Percentiles rank a stretch among this genome's conserved stretches.
Evolutionary conservation across 208 protist genomes (phyloP).

Genomic region (Trypanosoma brucei): DNA sequence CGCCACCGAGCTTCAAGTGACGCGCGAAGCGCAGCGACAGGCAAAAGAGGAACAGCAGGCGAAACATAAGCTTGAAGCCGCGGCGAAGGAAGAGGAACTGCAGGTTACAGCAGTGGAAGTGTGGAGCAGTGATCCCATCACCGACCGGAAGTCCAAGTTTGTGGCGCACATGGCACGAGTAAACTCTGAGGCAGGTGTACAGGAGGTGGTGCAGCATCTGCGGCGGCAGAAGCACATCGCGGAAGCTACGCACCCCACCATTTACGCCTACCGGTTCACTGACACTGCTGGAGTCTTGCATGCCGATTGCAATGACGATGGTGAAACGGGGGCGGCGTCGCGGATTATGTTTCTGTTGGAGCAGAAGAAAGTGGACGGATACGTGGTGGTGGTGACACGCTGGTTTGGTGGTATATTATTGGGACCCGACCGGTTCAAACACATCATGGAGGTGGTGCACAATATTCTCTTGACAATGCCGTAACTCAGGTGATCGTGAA

Average conservation of each 20-base stretch:
- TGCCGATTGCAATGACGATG: conserved; percentile 92
- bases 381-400: conserved; percentile 90
- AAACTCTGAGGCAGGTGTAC: conserved; percentile 40
- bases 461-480: conserved; percentile 65
- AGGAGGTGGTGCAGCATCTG: conserved; percentile 50
- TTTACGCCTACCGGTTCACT: conserved; percentile 91
- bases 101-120: conserved; percentile 29
- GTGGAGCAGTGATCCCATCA: conserved; percentile 51
- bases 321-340: conserved; percentile 80
- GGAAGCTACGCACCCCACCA: conserved; percentile 87
- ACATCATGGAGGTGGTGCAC: conserved; percentile 85
- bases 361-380: conserved; percentile 72
- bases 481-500: conserved; percentile 20
- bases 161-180: conserved; percentile 81
- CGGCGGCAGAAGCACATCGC: conserved; percentile 57
- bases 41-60: conserved; percentile 8
- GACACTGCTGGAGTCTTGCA: conserved; percentile 61
- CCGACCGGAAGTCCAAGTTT: conserved; percentile 84
- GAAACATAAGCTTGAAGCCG: conserved; percentile 16
- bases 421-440: conserved; percentile 92
- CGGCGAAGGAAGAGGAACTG: conserved; percentile 4
- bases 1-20: conserved; percentile 41
- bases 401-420: conserved; percentile 96
- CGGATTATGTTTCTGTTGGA: conserved; percentile 88
- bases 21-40: conserved; percentile 23